A percentile compares a stretch with the other conserved stretches of the same genome.
Evolutionary conservation across 441 rosid genomes (phyloP).

Genomic region (Syzygium syzygioides): DNA sequence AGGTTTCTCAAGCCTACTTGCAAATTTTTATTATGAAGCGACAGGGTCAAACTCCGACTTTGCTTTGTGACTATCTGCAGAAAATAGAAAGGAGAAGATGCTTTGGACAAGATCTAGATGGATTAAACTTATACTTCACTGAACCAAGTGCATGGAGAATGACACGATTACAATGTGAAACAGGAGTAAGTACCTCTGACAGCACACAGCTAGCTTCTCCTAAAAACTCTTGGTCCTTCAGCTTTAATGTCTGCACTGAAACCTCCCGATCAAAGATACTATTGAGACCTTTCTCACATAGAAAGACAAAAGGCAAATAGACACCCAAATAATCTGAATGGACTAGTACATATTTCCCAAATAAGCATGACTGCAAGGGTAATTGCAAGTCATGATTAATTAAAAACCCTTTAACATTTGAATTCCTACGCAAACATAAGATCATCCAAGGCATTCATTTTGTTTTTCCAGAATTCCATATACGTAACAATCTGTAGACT

Average conservation of each 20-base stretch:
- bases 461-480: background rate
- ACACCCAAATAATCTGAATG: background rate
- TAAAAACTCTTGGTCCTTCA: conserved; percentile 68
- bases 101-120: background rate
- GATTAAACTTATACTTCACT: background rate
- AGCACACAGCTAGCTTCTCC: conserved; percentile 77
- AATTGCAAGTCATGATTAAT: background rate
- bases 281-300: background rate
- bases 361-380: background rate
- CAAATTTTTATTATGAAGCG: conserved; percentile 32
- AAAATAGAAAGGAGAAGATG: background rate
- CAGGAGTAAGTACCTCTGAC: conserved; percentile 44
- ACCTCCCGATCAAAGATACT: background rate
- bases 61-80: conserved; percentile 59
- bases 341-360: background rate
- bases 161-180: background rate
- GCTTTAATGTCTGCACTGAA: conserved; percentile 45
- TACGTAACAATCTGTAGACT: background rate
- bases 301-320: background rate
- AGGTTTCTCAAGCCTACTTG: conserved; percentile 28
- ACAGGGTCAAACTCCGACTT: conserved; percentile 39
- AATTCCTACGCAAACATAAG: background rate
- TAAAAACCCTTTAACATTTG: background rate
- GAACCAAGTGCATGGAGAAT: background rate
- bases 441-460: background rate